Base-by-base conservation (phyloP, 2,329 filamentous ascomycete species). In the Cladosporium sp. region DNA sequence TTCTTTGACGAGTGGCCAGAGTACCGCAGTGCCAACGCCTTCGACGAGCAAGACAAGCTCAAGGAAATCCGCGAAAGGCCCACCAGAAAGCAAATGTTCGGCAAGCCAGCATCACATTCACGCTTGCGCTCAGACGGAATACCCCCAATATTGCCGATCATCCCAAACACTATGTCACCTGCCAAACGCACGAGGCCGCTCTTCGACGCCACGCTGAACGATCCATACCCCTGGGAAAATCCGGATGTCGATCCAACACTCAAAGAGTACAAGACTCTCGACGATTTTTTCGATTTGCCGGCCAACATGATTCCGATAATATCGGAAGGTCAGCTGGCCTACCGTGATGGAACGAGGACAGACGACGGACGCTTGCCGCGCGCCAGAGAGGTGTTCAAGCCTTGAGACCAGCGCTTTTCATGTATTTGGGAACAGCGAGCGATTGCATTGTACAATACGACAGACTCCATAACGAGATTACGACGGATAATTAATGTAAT, bases 11-110 rank as follows among this genome's bases (percentile, higher is more conserved):
- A 57, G 22, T 61, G 61, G 53, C 62, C 62, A 7, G 54, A 64
- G 33, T 56, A 56, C 46, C 33, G 55, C 20, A 55, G 52, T 3
- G 40, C 50, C 9, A 52, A 49, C 32, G 25, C 41, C 4, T 47
- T 57, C 38, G 73, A 73, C 30, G 73, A 74, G n/a, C 72, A 75
- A 6, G 72, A 68, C 50, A 81, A 78, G 68, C 74, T 83, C 50
- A 80, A 78, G 64, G 82, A 79, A 68, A 78, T 67, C 51, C 54
- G 53, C 22, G 46, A 52, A 12, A 62, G 70, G 1, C 67, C 67
- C 3, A 64, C 61, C 1, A 61, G 67, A 29, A 73, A 72, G 52
- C 54, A 61, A 22, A 49, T 60, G 19, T 61, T 64, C 30, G 57
- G 57, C 25, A 59, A 58, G 38, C 43, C 54, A 8, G 40, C 53